Conservation (phyloP, 164 flowering plant genomes). For the Berberis vulgaris region DNA sequence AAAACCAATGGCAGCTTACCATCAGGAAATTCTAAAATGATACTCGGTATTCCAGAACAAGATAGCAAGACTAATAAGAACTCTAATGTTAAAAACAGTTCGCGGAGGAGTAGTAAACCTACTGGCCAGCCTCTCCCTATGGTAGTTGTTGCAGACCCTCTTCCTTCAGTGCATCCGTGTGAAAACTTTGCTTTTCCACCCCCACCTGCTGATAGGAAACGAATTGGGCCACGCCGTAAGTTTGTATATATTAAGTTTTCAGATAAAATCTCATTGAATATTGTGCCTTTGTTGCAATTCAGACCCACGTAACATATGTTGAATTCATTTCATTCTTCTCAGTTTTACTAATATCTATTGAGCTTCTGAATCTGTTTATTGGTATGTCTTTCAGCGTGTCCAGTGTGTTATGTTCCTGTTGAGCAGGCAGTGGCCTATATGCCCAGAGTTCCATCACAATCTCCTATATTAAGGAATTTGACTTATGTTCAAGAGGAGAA, state of each 20-base stretch:
- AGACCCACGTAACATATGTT: background rate
- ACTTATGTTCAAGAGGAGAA: background rate
- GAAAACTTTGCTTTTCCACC: slow-evolving; percentile 64
- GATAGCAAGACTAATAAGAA: slow-evolving; percentile 5
- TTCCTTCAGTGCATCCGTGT: slow-evolving; percentile 47
- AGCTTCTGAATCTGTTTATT: background rate
- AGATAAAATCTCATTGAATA: background rate
- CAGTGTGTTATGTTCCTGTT: background rate
- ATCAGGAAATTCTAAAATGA: slow-evolving; percentile 8
- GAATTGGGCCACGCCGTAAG: background rate
- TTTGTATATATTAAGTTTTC: background rate
- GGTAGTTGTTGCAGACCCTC: background rate
- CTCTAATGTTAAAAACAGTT: slow-evolving; percentile 7
- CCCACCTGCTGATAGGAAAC: slow-evolving; percentile 43
- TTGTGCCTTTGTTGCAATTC: background rate
- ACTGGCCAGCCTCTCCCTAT: slow-evolving; percentile 11
- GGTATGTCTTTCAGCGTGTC: background rate
- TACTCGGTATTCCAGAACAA: slow-evolving; percentile 8
- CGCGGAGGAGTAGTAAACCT: slow-evolving; percentile 12
- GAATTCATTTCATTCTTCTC: background rate
- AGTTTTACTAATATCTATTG: background rate
- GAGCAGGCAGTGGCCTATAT: background rate
- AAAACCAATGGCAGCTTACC: slow-evolving; percentile 5
- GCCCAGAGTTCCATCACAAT: background rate
- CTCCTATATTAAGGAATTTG: background rate